Evolutionary conservation across 306 rosid species (phyloP).

Genomic region (Vicia villosa): DNA sequence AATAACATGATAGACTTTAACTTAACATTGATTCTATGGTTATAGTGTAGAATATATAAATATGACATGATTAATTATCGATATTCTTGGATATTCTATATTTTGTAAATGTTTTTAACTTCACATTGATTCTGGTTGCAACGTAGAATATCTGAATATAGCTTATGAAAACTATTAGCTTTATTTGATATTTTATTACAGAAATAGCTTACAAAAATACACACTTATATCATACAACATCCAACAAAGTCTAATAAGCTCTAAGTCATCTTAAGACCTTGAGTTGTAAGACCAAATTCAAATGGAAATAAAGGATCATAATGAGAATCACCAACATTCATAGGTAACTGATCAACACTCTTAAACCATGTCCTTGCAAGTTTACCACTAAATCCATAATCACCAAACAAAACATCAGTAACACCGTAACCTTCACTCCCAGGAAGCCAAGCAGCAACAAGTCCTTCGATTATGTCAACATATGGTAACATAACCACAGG

Average conservation of each 20-base stretch:
- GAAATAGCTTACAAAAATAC: not conserved
- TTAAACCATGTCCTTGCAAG: conserved; percentile 48
- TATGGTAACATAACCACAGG: conserved; percentile 45
- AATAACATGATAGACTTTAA: not conserved
- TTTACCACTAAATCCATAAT: conserved; percentile 44
- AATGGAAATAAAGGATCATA: conserved; percentile 48
- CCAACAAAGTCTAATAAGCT: not conserved
- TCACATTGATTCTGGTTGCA: conserved; percentile 1
- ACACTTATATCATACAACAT: not conserved
- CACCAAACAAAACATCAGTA: conserved; percentile 47
- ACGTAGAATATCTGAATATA: not conserved
- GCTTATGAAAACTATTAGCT: not conserved
- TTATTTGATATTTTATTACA: not conserved
- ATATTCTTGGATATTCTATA: not conserved
- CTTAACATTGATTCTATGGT: too few species aligned
- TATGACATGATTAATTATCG: conserved; percentile 1
- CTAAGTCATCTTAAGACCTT: not conserved
- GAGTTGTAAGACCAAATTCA: conserved; percentile 50
- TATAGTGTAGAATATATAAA: too few species aligned
- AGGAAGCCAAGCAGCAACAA: conserved; percentile 53
- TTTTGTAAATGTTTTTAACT: not conserved
- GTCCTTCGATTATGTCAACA: conserved; percentile 1
- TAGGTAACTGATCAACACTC: conserved; percentile 43
- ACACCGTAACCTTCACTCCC: conserved; percentile 47
- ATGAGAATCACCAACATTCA: conserved; percentile 47